Percentiles rank a stretch among this genome's conserved stretches.
Conservation (phyloP, 192 early-diverging fungal species). For the Linderina pennispora region DNA sequence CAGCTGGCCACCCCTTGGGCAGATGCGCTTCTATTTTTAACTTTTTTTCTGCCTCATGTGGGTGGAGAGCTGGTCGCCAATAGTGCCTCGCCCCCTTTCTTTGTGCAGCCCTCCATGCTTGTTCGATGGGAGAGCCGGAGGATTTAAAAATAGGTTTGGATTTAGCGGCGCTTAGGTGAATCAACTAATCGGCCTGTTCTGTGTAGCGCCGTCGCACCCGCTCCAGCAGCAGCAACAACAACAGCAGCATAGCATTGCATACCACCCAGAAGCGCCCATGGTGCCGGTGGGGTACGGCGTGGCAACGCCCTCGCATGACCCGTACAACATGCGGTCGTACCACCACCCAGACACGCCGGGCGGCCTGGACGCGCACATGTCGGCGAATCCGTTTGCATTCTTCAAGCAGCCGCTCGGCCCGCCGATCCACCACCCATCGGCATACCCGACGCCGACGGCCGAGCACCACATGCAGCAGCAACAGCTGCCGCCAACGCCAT, state of each 20-base stretch:
- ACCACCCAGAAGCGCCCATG: too few relatives aligned
- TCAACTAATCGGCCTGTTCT: too few relatives aligned
- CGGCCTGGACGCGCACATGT: constrained; percentile 21
- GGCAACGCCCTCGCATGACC: constrained; percentile 7
- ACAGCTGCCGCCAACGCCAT: neutral
- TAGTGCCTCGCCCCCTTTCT: too few relatives aligned
- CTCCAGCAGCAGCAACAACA: constrained; percentile 4
- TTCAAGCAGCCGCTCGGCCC: constrained; percentile 43
- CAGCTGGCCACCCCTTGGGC: too few relatives aligned
- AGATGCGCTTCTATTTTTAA: too few relatives aligned
- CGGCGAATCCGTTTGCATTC: constrained; percentile 42
- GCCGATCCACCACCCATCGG: constrained; percentile 41
- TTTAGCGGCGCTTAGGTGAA: too few relatives aligned
- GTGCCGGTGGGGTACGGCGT: constrained; percentile 8
- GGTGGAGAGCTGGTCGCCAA: too few relatives aligned
- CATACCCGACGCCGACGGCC: constrained; percentile 4
- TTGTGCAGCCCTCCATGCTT: too few relatives aligned
- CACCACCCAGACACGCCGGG: constrained; percentile 48
- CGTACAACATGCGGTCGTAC: constrained; percentile 20
- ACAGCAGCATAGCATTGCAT: constrained; percentile 4
- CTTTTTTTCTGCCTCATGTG: too few relatives aligned
- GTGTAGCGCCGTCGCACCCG: neutral
- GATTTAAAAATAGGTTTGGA: too few relatives aligned
- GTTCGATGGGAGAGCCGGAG: too few relatives aligned
- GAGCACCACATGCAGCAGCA: constrained; percentile 1